Conservation (phyloP, 2,329 filamentous ascomycete genomes). For the Cladosporium sp. region DNA sequence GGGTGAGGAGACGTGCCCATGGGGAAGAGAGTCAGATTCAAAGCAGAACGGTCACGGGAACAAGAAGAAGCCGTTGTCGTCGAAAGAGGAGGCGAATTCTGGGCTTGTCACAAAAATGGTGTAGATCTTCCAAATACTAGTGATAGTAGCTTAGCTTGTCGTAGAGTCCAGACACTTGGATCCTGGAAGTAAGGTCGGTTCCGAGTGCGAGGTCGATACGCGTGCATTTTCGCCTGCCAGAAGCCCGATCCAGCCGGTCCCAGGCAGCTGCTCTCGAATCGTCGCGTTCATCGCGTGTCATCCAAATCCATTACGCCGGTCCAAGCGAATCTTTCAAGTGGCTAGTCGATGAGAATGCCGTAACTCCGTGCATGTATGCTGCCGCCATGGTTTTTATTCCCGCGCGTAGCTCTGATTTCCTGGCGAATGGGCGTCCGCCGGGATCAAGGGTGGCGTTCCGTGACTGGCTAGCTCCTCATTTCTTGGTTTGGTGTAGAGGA, state of each 20-base stretch:
- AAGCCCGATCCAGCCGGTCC: too few relatives aligned
- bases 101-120: neutral
- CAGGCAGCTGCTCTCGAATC: neutral
- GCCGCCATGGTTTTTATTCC: constrained; percentile 2
- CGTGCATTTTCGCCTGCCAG: neutral
- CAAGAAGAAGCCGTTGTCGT: neutral
- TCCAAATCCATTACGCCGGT: constrained; percentile 2
- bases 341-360: constrained; percentile 1
- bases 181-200: neutral
- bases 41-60: neutral
- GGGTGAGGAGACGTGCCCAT: constrained; percentile 8
- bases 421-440: constrained; percentile 4
- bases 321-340: neutral
- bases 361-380: neutral
- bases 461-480: neutral
- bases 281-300: neutral
- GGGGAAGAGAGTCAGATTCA: neutral
- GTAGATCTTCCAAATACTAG: constrained; percentile 4
- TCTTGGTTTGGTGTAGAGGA: neutral
- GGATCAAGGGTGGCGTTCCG: constrained; percentile 6
- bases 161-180: neutral
- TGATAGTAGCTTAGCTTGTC: neutral
- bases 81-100: neutral
- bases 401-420: neutral
- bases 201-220: neutral